Percentiles rank a stretch among this genome's conserved stretches.
These are phyloP conservation scores for Sistotremastrum suecicum DNA, from an alignment of 768 basidiomycete species.

Conservation along the genomic window DNA sequence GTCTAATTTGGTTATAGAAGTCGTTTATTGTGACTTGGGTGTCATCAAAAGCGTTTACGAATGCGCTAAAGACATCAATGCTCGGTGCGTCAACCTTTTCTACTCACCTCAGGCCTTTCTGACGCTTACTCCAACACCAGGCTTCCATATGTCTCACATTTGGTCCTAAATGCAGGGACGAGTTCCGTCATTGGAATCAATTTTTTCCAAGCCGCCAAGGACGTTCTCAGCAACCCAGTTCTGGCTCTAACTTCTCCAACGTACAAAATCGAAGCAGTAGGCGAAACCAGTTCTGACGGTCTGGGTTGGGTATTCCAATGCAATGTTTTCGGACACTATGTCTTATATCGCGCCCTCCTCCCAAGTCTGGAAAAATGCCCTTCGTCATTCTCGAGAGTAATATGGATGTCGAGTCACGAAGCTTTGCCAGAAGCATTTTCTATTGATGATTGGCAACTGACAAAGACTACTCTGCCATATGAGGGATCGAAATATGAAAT, in stretches of 20 bases:
- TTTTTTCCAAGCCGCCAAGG: constrained; percentile 30
- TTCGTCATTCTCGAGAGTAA: constrained; percentile 37
- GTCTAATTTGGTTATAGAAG: constrained; percentile 42
- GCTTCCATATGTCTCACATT: constrained; percentile 67
- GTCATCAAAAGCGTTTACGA: constrained; percentile 42
- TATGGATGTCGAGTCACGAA: constrained; percentile 73
- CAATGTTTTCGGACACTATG: constrained; percentile 73
- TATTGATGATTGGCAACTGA: constrained; percentile 58
- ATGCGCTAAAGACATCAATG: constrained; percentile 40
- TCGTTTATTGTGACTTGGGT: constrained; percentile 52
- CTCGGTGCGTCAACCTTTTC: constrained; percentile 30
- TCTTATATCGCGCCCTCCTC: constrained; percentile 17
- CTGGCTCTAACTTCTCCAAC: constrained; percentile 35
- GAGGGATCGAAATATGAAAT: constrained; percentile 65
- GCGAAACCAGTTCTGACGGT: constrained; percentile 50
- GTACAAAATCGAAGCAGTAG: constrained; percentile 43
- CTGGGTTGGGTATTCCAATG: constrained; percentile 77
- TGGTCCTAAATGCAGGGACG: constrained; percentile 71
- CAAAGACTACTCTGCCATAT: constrained; percentile 47
- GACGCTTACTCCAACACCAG: constrained; percentile 20
- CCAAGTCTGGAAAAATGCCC: constrained; percentile 5
- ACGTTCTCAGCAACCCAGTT: constrained; percentile 33
- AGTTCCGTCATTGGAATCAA: constrained; percentile 42
- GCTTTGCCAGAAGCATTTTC: constrained; percentile 40
- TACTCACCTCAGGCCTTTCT: not conserved